Base-by-base conservation (phyloP, 257 asterid species). In the Solanum medicagineum region DNA sequence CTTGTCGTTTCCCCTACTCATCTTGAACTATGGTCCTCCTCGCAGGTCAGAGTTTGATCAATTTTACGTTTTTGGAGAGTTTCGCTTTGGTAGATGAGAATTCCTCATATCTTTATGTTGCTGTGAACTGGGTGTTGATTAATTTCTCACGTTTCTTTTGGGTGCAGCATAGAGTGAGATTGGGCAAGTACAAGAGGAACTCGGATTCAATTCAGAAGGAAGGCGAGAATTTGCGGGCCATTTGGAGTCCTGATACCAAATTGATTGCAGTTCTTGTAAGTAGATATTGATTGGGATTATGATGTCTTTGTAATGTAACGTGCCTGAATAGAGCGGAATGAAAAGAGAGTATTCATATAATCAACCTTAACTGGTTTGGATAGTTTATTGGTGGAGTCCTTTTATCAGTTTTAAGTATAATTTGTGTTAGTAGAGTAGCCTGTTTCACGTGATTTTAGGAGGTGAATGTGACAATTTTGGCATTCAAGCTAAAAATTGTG, bases 191-290 rank as follows among this genome's bases (percentile, higher is more conserved):
- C 86, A 95, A 90, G 91, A 92, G 99, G 87, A 92, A 86, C 55
- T 90, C 49, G 53, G 94, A 90, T 80, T 94, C 98, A n/a, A 88
- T 97, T 89, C 91, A 82, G 86, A 89, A 84, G 62, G 96, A 97
- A 87, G 99, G 99, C 70, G 98, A 97, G 92, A 95, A 95, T 92
- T 89, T 93, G 88, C 92, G 84, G 84, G 99, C 99, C 3, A 92
- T 95, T 59, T 97, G 99, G 98, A 95, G 97, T 85, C 98, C 97
- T 3, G 99, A 95, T 86, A 88, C 95, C 66, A 97, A 97, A 91
- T 94, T 97, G 91, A 91, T 97, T 80, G 95, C 97, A 49, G 85
- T 97, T 84, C 91, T 97, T 84, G 99, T 97, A 90, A 94, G 99
- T 91, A 9, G 4, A 53, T 49, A 1, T 53, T 53, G 10, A 53